Percentiles rank a stretch among this genome's conserved stretches.
These are phyloP conservation scores for Fusarium fujikuroi DNA, from an alignment of 2,329 filamentous ascomycete genomes.

Conservation along the genomic window DNA sequence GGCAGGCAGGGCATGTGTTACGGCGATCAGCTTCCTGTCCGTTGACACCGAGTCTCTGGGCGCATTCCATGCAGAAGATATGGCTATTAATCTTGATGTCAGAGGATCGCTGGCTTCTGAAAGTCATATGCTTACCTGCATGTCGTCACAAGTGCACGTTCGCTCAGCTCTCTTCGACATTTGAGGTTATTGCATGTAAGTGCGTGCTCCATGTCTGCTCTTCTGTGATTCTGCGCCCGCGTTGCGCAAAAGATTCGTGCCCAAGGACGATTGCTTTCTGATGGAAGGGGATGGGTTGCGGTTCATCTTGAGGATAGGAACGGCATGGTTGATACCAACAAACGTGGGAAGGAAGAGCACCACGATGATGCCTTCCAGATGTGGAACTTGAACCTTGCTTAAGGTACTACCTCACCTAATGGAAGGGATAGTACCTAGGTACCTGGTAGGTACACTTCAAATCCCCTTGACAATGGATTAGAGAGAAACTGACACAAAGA, in stretches of 20 bases:
- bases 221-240: too few species aligned
- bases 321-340: too few species aligned
- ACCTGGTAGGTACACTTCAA: not conserved
- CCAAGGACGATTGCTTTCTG: not conserved
- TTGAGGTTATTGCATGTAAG: conserved; percentile 84
- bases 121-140: conserved; percentile 71
- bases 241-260: not conserved
- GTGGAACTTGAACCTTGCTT: not conserved
- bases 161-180: conserved; percentile 75
- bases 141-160: conserved; percentile 84
- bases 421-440: too few species aligned
- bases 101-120: not conserved
- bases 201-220: conserved; percentile 72
- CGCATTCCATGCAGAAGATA: conserved; percentile 84
- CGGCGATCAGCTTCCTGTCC: conserved; percentile 50
- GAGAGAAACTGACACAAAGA: not conserved
- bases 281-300: not conserved
- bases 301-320: not conserved
- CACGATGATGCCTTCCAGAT: not conserved
- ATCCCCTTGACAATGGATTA: not conserved
- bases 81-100: conserved; percentile 64
- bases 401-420: too few species aligned
- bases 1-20: conserved; percentile 79
- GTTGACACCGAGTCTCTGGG: conserved; percentile 71
- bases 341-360: not conserved